Evolutionary conservation across 371 early-diverging fungal genomes (phyloP), one percentile per base, ranked within the genome.

Genomic region (Saksenaea oblongispora): DNA sequence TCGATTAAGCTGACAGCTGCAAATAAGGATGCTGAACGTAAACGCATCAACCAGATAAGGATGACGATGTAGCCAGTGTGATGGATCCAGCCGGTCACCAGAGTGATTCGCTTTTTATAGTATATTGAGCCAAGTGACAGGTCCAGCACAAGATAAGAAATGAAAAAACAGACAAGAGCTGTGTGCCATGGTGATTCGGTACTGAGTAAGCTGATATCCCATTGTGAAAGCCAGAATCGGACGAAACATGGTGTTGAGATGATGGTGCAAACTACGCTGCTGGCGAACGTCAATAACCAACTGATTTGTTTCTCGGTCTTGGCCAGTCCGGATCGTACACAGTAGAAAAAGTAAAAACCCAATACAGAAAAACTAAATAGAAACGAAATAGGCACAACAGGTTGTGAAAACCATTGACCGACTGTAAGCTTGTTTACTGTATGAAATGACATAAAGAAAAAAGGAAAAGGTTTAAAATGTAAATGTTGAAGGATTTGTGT

Each of bases 1-100:
- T 76, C 76, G 7, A 76, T 54, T 3, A 76, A 62, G 9, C 71
- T 67, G 1, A 67, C 68, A 0, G 66, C 44, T 1, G 64, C 62
- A 41, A 76, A 76, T 31, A 76, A 58, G n/a, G 72, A 72, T 8
- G 70, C 56, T 15, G 65, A 59, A 10, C 61, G 60, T 24, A 56
- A 15, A 0, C 60, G 36, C 15, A 70, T 41, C 54, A 75, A 61
- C 56, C 64, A 76, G 26, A 59, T 27, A 3, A 73, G 54, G 11
- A 67, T 56, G 27, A 59, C 41, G 5, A 66, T 62, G 54, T 84
- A 84, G 24, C 80, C 70, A 10, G 74, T 65, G 42, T 84, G 84
- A 58, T 84, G 84, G 1, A 78, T 54, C 72, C 80, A 82, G 8
- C 80, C 82, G 53, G 82, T 82, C 57, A 82, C 71, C 3, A 72